Conservation (phyloP, 345 rosid genomes). For the Eucalyptus rudis region DNA sequence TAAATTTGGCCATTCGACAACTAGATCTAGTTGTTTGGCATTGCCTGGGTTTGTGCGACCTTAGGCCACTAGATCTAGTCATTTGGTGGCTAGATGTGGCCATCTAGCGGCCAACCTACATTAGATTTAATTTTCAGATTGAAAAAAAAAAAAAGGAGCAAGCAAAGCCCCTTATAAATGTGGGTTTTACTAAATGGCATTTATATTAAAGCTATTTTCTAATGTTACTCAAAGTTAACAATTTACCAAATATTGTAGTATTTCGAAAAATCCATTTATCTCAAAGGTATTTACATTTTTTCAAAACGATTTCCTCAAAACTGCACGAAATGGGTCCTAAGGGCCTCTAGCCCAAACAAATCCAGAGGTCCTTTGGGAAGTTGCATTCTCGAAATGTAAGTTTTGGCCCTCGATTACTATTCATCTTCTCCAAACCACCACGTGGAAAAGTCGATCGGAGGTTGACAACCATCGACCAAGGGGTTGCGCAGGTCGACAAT, state of each 20-base stretch:
- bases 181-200: too few relatives aligned
- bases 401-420: too few relatives aligned
- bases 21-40: fast-evolving
- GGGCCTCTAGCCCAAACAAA: too few relatives aligned
- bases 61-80: fast-evolving
- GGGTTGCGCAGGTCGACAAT: fast-evolving
- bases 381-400: fast-evolving
- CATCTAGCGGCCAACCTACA: too few relatives aligned
- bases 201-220: fast-evolving
- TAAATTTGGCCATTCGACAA: fast-evolving
- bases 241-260: fast-evolving
- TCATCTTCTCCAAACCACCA: too few relatives aligned
- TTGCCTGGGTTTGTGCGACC: too few relatives aligned
- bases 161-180: too few relatives aligned
- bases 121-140: too few relatives aligned
- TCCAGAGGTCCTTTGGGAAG: fast-evolving
- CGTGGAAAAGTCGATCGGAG: fast-evolving
- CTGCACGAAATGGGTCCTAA: fast-evolving
- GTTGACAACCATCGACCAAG: fast-evolving
- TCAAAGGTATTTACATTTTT: too few relatives aligned
- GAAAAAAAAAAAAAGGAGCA: fast-evolving
- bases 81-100: fast-evolving
- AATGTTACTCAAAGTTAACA: too few relatives aligned
- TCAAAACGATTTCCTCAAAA: fast-evolving
- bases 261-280: fast-evolving